Conservation (phyloP, 164 flowering plant species). For the Chloranthus sessilifolius region DNA sequence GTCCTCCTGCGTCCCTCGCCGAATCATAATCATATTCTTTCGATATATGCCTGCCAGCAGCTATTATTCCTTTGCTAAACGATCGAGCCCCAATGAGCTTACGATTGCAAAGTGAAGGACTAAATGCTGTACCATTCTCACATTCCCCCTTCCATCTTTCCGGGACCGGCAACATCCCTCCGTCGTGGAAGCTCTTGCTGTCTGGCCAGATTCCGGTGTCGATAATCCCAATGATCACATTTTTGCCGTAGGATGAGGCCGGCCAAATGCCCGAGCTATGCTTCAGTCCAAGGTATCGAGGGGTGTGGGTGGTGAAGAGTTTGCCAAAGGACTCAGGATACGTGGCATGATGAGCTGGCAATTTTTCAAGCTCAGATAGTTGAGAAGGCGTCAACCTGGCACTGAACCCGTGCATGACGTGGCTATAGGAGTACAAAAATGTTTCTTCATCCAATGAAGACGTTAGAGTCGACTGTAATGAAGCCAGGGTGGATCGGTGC, state of each 20-base stretch:
- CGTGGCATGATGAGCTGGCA: constrained; percentile 18
- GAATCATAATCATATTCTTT: constrained; percentile 21
- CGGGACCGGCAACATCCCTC: constrained; percentile 16
- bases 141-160: constrained; percentile 27
- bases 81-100: constrained; percentile 46
- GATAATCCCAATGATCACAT: constrained; percentile 23
- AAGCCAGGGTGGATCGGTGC: constrained; percentile 16
- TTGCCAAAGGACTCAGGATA: constrained; percentile 10
- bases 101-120: constrained; percentile 18
- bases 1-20: constrained; percentile 33
- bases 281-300: constrained; percentile 16
- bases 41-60: constrained; percentile 10
- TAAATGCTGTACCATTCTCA: constrained; percentile 16
- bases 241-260: constrained; percentile 21
- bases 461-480: constrained; percentile 2
- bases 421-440: constrained; percentile 20
- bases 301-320: constrained; percentile 21
- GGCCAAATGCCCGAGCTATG: constrained; percentile 16
- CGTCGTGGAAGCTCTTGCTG: constrained; percentile 18
- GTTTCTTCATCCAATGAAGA: constrained; percentile 4
- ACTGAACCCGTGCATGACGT: constrained; percentile 27
- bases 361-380: constrained; percentile 15
- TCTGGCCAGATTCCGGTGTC: constrained; percentile 23
- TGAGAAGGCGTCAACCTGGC: constrained; percentile 19
- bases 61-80: constrained; percentile 28